Conservation (phyloP, 768 basidiomycete species). For the Cystoderma amianthinum region DNA sequence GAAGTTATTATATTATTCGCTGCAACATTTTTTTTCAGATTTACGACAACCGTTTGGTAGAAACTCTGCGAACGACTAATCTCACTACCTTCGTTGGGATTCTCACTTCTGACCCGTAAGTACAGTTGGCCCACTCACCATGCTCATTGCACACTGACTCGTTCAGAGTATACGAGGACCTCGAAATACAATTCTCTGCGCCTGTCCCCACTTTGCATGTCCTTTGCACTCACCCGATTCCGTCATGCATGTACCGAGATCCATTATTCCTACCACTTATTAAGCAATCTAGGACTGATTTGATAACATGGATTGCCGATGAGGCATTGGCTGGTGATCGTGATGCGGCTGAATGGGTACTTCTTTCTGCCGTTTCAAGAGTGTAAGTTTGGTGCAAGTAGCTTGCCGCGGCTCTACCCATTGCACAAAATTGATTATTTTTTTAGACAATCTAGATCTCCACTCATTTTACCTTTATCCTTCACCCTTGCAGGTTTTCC, state of each 20-base stretch:
- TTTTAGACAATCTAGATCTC: slow-evolving; percentile 56
- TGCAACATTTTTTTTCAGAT: slow-evolving; percentile 48
- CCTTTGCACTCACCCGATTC: slow-evolving; percentile 41
- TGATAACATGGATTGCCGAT: slow-evolving; percentile 69
- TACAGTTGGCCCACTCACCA: too few relatives aligned
- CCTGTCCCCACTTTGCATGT: slow-evolving; percentile 66
- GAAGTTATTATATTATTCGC: too few relatives aligned
- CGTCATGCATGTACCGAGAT: slow-evolving; percentile 29
- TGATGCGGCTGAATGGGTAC: slow-evolving; percentile 69
- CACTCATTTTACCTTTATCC: slow-evolving; percentile 61
- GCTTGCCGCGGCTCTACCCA: too few relatives aligned
- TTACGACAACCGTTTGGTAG: slow-evolving; percentile 40
- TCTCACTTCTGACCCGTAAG: slow-evolving; percentile 58
- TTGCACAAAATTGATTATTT: too few relatives aligned
- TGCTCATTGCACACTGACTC: too few relatives aligned
- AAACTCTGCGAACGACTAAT: slow-evolving; percentile 53
- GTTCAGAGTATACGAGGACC: background rate
- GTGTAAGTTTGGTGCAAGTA: slow-evolving; percentile 65
- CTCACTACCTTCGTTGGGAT: slow-evolving; percentile 69
- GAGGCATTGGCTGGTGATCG: slow-evolving; percentile 64
- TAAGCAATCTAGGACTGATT: slow-evolving; percentile 34
- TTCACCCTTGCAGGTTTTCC: slow-evolving; percentile 62
- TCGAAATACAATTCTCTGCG: slow-evolving; percentile 8
- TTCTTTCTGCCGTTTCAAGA: slow-evolving; percentile 51
- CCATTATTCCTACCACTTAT: slow-evolving; percentile 7